Percentiles rank a stretch among this genome's conserved stretches.
These are phyloP conservation scores for Tylopilus subfusipes DNA, from an alignment of 768 basidiomycete genomes.

Conservation along the genomic window DNA sequence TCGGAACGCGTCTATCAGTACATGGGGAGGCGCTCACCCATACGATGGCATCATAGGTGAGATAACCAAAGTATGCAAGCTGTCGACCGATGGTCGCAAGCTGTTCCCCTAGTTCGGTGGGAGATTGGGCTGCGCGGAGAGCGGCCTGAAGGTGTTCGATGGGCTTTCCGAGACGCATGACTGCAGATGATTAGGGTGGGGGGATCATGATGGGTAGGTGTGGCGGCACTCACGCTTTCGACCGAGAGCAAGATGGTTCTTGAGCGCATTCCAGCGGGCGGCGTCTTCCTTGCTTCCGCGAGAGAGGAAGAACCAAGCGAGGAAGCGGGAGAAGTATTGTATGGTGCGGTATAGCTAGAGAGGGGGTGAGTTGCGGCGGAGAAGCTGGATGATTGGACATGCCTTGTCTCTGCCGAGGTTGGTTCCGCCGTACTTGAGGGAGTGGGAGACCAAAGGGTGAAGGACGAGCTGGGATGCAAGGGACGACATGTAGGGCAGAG, in stretches of 20 bases:
- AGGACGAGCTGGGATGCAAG: constrained; percentile 76
- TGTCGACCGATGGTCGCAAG: constrained; percentile 79
- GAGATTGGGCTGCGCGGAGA: constrained; percentile 58
- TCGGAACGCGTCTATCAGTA: not conserved
- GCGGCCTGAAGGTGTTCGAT: constrained; percentile 92
- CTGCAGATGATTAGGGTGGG: constrained; percentile 38
- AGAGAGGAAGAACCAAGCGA: constrained; percentile 75
- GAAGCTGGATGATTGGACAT: constrained; percentile 3
- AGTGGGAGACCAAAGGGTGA: constrained; percentile 75
- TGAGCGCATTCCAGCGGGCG: constrained; percentile 78
- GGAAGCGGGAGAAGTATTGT: constrained; percentile 88
- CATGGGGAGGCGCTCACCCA: constrained; percentile 58
- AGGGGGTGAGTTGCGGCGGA: not conserved
- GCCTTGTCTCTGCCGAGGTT: constrained; percentile 93
- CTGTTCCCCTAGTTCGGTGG: constrained; percentile 62
- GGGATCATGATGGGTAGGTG: not conserved
- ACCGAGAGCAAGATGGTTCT: constrained; percentile 76
- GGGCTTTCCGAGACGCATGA: constrained; percentile 91
- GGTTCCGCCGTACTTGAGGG: constrained; percentile 73
- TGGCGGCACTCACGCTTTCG: constrained; percentile 63
- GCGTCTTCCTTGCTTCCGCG: constrained; percentile 70
- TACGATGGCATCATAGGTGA: constrained; percentile 74
- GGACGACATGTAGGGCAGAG: constrained; percentile 25
- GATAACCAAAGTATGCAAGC: constrained; percentile 84
- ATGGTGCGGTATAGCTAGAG: constrained; percentile 79